Evolutionary conservation across 2,329 filamentous ascomycete species (phyloP).

Genomic region (Aspergillus thermomutatus): DNA sequence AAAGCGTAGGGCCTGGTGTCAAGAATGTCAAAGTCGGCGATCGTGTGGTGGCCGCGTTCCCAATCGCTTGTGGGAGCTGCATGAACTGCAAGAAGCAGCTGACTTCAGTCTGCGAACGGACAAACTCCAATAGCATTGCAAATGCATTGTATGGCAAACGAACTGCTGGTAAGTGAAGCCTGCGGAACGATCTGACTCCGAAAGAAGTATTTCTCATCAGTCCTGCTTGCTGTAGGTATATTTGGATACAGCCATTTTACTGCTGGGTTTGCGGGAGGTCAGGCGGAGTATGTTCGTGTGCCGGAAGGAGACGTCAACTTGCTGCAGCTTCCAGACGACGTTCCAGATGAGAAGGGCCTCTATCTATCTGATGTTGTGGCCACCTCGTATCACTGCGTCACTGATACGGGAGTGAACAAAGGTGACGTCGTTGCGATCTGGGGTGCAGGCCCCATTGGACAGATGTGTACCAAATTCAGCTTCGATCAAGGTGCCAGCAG

Average conservation of each 20-base stretch:
- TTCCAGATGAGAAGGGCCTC: slow-evolving; percentile 80
- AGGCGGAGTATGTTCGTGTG: slow-evolving; percentile 82
- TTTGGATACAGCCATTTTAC: slow-evolving; percentile 74
- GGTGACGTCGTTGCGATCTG: slow-evolving; percentile 78
- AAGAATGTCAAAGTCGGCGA: slow-evolving; percentile 57
- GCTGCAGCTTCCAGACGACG: slow-evolving; percentile 70
- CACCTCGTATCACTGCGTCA: slow-evolving; percentile 78
- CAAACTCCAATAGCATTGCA: slow-evolving; percentile 68
- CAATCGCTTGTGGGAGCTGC: slow-evolving; percentile 68
- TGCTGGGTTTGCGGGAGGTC: slow-evolving; percentile 81
- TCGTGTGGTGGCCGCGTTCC: slow-evolving; percentile 80
- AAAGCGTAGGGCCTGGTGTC: slow-evolving; percentile 54
- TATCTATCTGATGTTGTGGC: slow-evolving; percentile 77
- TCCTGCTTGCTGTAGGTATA: slow-evolving; percentile 43
- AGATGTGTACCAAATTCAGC: slow-evolving; percentile 68
- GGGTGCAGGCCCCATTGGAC: slow-evolving; percentile 83
- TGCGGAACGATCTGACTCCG: neutral
- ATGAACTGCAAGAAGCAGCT: slow-evolving; percentile 76
- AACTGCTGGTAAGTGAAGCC: slow-evolving; percentile 57
- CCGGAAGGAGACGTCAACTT: slow-evolving; percentile 79
- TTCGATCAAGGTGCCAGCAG: slow-evolving; percentile 69
- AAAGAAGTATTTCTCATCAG: neutral
- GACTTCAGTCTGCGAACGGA: slow-evolving; percentile 75
- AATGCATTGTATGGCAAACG: slow-evolving; percentile 76
- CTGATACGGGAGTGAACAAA: slow-evolving; percentile 76